Evolutionary conservation across 441 rosid genomes (phyloP), one percentile per base, ranked within the genome.

Genomic region (Melastoma candidum): DNA sequence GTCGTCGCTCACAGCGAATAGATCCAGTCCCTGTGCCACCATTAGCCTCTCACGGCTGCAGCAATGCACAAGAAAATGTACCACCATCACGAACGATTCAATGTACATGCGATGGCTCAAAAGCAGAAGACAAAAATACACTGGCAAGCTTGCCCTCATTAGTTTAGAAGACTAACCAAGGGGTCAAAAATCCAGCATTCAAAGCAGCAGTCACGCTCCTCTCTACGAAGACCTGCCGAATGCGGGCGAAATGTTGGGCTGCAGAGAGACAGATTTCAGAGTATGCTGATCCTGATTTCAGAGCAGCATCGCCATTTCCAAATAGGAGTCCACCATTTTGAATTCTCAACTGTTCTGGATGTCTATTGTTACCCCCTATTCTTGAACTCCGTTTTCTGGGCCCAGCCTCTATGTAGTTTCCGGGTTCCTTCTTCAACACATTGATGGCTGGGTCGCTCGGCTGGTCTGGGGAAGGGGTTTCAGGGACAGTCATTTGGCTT

Each of bases 401-500:
- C 60, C 96, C 96, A 53, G 68, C 64, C 52, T 87, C 96, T 49
- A 63, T 65, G 58, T 79, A 71, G 59, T 84, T 85, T 1, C 86
- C 92, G 41, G 53, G 71, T 39, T 88, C 95, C 75, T 84, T 87
- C 78, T 82, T 82, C 54, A 68, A 63, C 61, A 71, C 78, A 52
- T 68, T 81, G 47, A 64, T 74, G 25, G 29, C 66, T 56, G 70
- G 49, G 48, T 88, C 95, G 58, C 83, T 64, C 52, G 97, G 92
- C 72, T 79, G 94, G 39, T 92, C 98, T 25, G 97, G 98, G 59
- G 98, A 92, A 53, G 98, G 98, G 2, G 98, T 92, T 75, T 92
- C 98, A 26, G 98, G 97, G 47, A 88, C 81, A 52, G 95, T 88
- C 79, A 92, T 71, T 55, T 71, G 86, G 64, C 74, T 61, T 64